These are phyloP conservation scores for Beta lomatogona DNA, from an alignment of 179 eudicot species.

Conservation along the genomic window DNA sequence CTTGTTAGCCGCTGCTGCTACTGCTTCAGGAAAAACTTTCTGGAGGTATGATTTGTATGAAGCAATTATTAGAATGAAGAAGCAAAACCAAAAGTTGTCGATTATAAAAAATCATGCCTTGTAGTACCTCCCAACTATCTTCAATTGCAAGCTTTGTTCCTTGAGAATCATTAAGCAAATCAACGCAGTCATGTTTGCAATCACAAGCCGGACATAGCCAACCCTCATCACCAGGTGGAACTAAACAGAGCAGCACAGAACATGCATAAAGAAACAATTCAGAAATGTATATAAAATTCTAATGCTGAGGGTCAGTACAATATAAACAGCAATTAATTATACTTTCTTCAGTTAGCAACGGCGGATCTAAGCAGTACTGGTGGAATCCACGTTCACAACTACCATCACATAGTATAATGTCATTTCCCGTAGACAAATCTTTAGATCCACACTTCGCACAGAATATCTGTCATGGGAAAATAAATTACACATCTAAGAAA, in stretches of 20 bases:
- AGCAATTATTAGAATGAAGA: slow-evolving; percentile 15
- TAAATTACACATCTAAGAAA: background rate
- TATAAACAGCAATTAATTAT: slow-evolving; percentile 34
- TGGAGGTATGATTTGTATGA: slow-evolving; percentile 30
- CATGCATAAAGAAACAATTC: slow-evolving; percentile 9
- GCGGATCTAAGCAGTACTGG: slow-evolving; percentile 91
- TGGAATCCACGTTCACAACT: slow-evolving; percentile 97
- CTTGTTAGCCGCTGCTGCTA: slow-evolving; percentile 54
- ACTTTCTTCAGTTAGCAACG: slow-evolving; percentile 86
- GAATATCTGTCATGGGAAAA: slow-evolving; percentile 67
- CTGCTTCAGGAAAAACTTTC: slow-evolving; percentile 92
- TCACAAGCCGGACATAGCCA: slow-evolving; percentile 99
- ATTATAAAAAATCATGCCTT: background rate
- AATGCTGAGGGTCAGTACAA: slow-evolving; percentile 14
- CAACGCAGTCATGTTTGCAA: slow-evolving; percentile 91
- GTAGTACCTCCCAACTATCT: slow-evolving; percentile 86
- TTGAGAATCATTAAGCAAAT: slow-evolving; percentile 73
- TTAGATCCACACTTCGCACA: slow-evolving; percentile 92
- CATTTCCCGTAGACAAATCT: slow-evolving; percentile 65
- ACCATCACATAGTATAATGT: slow-evolving; percentile 96
- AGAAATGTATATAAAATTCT: background rate
- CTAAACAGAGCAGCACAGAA: slow-evolving; percentile 45
- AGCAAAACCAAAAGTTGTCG: slow-evolving; percentile 4
- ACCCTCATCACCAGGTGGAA: slow-evolving; percentile 93
- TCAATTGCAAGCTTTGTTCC: slow-evolving; percentile 59